Conservation (phyloP, 768 basidiomycete species). For the Xerocomellus intermedius region DNA sequence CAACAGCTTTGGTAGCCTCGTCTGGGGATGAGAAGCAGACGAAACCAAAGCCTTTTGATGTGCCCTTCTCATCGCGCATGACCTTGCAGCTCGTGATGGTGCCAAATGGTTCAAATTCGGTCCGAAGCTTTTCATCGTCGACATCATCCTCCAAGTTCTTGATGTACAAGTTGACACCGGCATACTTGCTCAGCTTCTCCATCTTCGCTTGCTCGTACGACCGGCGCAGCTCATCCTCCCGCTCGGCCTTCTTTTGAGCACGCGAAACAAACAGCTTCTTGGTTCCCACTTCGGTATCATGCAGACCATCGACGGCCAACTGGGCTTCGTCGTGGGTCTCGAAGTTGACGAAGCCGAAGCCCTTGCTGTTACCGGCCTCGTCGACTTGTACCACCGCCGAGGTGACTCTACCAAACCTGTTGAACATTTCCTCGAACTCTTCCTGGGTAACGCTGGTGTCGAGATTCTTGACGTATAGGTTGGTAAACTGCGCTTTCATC, state of each 20-base stretch:
- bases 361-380: constrained; percentile 90
- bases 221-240: constrained; percentile 92
- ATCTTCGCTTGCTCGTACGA: constrained; percentile 94
- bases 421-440: constrained; percentile 83
- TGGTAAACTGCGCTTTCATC: constrained; percentile 96
- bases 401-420: constrained; percentile 75
- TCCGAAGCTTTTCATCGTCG: constrained; percentile 94
- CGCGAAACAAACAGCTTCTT: constrained; percentile 93
- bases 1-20: constrained; percentile 98
- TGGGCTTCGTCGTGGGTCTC: constrained; percentile 91
- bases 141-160: constrained; percentile 99
- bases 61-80: constrained; percentile 95
- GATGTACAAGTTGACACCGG: constrained; percentile 98
- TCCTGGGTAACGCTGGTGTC: constrained; percentile 80
- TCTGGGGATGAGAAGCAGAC: constrained; percentile 99
- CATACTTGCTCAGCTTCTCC: constrained; percentile 98
- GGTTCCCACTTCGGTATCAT: constrained; percentile 82
- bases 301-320: constrained; percentile 82
- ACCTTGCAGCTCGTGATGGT: constrained; percentile 98
- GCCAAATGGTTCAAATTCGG: constrained; percentile 96
- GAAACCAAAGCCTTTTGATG: constrained; percentile 96
- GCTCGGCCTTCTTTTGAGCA: constrained; percentile 98
- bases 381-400: constrained; percentile 85
- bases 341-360: constrained; percentile 98
- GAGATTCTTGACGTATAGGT: constrained; percentile 97